A percentile compares a stretch with the other conserved stretches of the same genome.
phyloP scores from a whole-genome alignment of 768 basidiomycete genomes.

The Boletus reticulatus region DNA sequence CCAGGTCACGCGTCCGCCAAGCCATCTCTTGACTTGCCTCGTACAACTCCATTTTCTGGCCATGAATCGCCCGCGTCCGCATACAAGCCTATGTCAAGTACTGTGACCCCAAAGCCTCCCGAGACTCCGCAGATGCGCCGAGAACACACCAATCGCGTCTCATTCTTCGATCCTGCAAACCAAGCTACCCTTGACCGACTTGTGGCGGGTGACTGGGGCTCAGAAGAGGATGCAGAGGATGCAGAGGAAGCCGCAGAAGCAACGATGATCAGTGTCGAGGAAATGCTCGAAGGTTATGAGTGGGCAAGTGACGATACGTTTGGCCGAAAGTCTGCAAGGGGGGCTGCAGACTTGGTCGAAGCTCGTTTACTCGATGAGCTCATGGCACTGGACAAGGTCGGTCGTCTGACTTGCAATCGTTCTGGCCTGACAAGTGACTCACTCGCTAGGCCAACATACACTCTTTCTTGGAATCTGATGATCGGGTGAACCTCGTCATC shows the following conservation, averaged over 20 bases:
- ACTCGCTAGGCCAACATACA: slow-evolving; percentile 79
- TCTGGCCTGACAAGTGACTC: not conserved
- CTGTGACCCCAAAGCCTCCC: slow-evolving; percentile 31
- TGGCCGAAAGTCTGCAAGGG: slow-evolving; percentile 58
- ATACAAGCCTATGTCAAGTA: slow-evolving; percentile 28
- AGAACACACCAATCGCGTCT: slow-evolving; percentile 68
- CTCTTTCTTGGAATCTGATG: slow-evolving; percentile 95
- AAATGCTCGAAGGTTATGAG: slow-evolving; percentile 98
- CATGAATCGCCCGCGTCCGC: slow-evolving; percentile 13
- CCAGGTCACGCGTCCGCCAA: slow-evolving; percentile 10
- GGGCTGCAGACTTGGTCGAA: slow-evolving; percentile 90
- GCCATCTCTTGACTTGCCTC: slow-evolving; percentile 20
- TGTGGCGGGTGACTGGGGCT: slow-evolving; percentile 44
- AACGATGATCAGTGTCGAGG: slow-evolving; percentile 90
- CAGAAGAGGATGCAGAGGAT: slow-evolving; percentile 50
- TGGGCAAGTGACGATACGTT: slow-evolving; percentile 87
- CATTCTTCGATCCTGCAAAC: slow-evolving; percentile 80
- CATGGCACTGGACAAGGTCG: slow-evolving; percentile 89
- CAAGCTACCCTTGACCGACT: slow-evolving; percentile 72
- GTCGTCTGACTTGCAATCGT: slow-evolving; percentile 5
- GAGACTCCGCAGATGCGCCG: slow-evolving; percentile 41
- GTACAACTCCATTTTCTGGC: slow-evolving; percentile 17
- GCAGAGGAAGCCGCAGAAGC: slow-evolving; percentile 77
- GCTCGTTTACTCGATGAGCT: slow-evolving; percentile 86
- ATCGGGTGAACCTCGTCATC: slow-evolving; percentile 81